Evolutionary conservation across 2,329 filamentous ascomycete species (phyloP), one percentile per base, ranked within the genome.

Genomic region (Aspergillus hiratsukae): DNA sequence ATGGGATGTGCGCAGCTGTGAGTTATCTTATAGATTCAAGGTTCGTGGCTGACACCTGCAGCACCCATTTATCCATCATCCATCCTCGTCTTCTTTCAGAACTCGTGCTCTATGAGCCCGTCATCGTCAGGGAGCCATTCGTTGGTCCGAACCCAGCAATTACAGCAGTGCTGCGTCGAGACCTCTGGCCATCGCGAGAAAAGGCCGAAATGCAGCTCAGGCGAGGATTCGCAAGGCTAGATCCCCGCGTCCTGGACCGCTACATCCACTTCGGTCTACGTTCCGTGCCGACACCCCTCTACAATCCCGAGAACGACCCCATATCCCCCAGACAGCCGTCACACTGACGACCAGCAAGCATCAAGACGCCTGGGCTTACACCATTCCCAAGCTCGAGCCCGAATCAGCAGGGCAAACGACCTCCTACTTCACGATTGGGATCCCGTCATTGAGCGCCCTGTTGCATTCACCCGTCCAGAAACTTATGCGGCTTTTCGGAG

Each of bases 61-160:
- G 49, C 27, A 79, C 81, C 56, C 83, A 88, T 57, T 79, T 90
- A 11, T 77, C 89, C 2, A 78, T 91, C 9, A 80, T 89, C 57
- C 87, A 95, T 72, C 90, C 91, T 0, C 87, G 90, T 9, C 82
- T 96, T 14, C 80, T 96, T 60, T 81, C 83, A 55, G 83, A 83
- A 3, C 73, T 95, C 4, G 76, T 93, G 48, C 80, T 93, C 37
- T 76, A 95, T 31, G 91, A 96, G 66, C 90, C 65, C 5, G 53
- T 59, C 5, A 66, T 72, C 28, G 57, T 66, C 7, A 57, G 66
- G 2, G 23, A 19, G 3, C 10, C 23, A 2, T 50, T 51, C 4
- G 41, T 17, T 7, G 41, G 49, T 2, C 48, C 53, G 25, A 58
- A 62, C 21, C 57, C 62, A 1, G 58, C 49, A 2, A 28, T 53